Base-by-base conservation (phyloP, 352 stramenopile genomes). In the Sclerospora graminicola region DNA sequence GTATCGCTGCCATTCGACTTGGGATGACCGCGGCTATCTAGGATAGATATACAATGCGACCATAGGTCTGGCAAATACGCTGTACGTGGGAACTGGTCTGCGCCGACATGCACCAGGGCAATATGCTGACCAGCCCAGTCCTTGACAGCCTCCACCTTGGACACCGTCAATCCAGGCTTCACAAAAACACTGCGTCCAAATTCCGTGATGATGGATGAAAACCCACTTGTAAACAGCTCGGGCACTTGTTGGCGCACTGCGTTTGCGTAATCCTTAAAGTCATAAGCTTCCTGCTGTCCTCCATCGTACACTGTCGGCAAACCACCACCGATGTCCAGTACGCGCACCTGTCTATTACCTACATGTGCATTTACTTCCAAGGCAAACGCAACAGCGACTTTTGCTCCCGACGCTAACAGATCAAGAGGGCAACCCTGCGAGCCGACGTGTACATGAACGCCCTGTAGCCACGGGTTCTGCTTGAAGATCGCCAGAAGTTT, bases 241-340 rank as follows among this genome's bases (percentile, higher is more conserved):
- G 84, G 88, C 11, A 86, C 82, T 15, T 71, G 58, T 2, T 59
- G 33, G n/a, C 61, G 66, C 13, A 97, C 53, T 0, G 58, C 59
- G 24, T 68, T 57, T 8, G 75, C 70, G 60, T 97, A 97, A 20
- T 84, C 68, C 1, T 69, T 46, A 41, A 95, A 97, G 35, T 76
- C 67, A 33, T 90, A 79, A 0, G 82, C 75, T 40, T 83, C 76
- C 1, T 60, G 28, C 8, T 59, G 58, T 26, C 79, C 71, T 9
- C 78, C 82, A 34, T 86, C 67, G 49, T 95, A 97, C 32, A 95
- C 77, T 0, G 81, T 94, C 0, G 82, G 75, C 50, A 97, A 60
- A 5, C 89, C 89, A 26, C 89, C 89, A n/a, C 89, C 89, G 54
- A 97, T 95, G 53, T 97, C 87, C 19, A 97, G 52, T 23, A 84